Evolutionary conservation across 2,329 filamentous ascomycete genomes (phyloP), one percentile per base, ranked within the genome.

Genomic region (Amauroascus verrucosus): DNA sequence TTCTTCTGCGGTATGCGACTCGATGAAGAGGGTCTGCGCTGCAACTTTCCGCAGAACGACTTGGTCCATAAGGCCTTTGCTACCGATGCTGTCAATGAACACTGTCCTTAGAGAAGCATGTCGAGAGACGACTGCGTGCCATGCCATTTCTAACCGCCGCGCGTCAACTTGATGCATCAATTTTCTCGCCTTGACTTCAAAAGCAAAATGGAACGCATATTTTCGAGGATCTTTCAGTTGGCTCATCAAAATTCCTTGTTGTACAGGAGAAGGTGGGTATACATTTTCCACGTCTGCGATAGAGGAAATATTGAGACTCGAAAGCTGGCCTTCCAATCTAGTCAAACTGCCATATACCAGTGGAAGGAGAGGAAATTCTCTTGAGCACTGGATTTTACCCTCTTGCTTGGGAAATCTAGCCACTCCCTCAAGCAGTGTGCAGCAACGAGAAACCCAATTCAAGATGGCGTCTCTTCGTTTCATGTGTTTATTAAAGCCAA

Each of bases 241-340:
- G 45, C 66, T 70, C 28, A 70, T 62, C 11, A 70, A 56, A 7
- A 70, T 64, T 26, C 67, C 67, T 35, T 69, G 66, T 37, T 70
- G 67, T 55, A 68, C 63, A 5, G 67, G 62, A 5, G 67, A 69
- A 47, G 64, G 67, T 30, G 66, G 64, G 30, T 68, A 70, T n/a
- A 66, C 62, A 14, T 68, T 64, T 45, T 70, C 65, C 5, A 70
- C 57, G 1, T 64, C 56, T 16, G 56, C 54, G 18, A 56, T 45
- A 6, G 54, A 54, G 7, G 48, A 35, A 9, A 56, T 6, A 16
- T 47, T 51, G 11, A 58, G 24, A 2, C 45, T 33, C 26, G 43
- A 30, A 32, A 56, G 35, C 24, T 58, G 50, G 18, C 52, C 48
- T 30, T 44, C 51, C 33, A 58, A 38, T 40, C 43, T 57, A 11